Evolutionary conservation across 2,329 filamentous ascomycete species (phyloP).

Genomic region (Paecilomyces sp.): DNA sequence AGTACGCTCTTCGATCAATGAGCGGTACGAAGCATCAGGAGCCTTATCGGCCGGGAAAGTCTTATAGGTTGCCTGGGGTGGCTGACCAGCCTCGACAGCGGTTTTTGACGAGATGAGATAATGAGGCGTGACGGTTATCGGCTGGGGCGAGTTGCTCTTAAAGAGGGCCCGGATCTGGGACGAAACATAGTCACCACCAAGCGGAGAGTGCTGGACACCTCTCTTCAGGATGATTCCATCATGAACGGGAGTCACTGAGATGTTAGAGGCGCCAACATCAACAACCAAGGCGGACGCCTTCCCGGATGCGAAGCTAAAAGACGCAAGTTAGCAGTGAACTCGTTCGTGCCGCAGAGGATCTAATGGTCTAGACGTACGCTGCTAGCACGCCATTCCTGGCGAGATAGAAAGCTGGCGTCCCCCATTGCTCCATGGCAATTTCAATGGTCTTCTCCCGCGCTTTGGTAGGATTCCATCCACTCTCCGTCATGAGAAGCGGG

Average conservation of each 20-base stretch:
- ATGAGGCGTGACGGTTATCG: slow-evolving; percentile 71
- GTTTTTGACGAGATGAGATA: slow-evolving; percentile 84
- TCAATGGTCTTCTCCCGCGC: slow-evolving; percentile 90
- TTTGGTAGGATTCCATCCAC: slow-evolving; percentile 84
- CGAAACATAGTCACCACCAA: slow-evolving; percentile 85
- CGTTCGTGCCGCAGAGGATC: neutral
- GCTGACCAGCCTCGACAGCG: slow-evolving; percentile 76
- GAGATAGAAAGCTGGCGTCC: slow-evolving; percentile 88
- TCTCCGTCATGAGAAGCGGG: slow-evolving; percentile 87
- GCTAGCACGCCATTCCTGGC: slow-evolving; percentile 82
- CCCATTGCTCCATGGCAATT: slow-evolving; percentile 96
- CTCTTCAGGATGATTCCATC: slow-evolving; percentile 93
- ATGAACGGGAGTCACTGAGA: slow-evolving; percentile 83
- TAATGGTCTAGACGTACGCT: slow-evolving; percentile 43
- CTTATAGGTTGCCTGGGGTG: slow-evolving; percentile 68
- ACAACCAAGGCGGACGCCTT: slow-evolving; percentile 90
- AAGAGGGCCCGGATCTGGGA: slow-evolving; percentile 79
- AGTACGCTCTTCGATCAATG: slow-evolving; percentile 84
- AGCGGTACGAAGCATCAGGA: slow-evolving; percentile 64
- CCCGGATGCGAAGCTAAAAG: slow-evolving; percentile 67
- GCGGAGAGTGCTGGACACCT: slow-evolving; percentile 74
- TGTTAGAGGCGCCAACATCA: slow-evolving; percentile 82
- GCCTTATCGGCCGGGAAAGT: slow-evolving; percentile 56
- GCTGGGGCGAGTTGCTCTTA: slow-evolving; percentile 57
- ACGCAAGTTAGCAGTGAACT: slow-evolving; percentile 1